These are phyloP conservation scores for Ogataea chonburiensis DNA, from an alignment of 805 yeast species.

Conservation along the genomic window DNA sequence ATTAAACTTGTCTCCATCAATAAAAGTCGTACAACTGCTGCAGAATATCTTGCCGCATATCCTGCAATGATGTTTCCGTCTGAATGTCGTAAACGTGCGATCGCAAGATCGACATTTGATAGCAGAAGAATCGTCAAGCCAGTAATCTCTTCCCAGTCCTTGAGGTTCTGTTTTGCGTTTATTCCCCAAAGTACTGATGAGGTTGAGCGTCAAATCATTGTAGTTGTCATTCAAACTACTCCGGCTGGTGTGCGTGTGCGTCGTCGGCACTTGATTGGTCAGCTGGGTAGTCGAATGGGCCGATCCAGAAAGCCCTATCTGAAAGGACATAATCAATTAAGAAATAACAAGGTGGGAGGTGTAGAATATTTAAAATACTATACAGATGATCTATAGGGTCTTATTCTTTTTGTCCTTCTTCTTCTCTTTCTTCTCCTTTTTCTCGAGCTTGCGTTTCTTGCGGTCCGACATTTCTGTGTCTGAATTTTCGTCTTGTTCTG, in stretches of 20 bases:
- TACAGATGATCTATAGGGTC: constrained; percentile 3
- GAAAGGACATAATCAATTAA: constrained; percentile 8
- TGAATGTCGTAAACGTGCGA: constrained; percentile 73
- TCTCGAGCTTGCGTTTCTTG: constrained; percentile 27
- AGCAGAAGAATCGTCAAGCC: constrained; percentile 96
- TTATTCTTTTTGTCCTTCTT: constrained; percentile 26
- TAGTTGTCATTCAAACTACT: constrained; percentile 16
- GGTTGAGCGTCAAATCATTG: constrained; percentile 25
- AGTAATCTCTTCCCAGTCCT: constrained; percentile 72
- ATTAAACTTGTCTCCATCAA: constrained; percentile 64
- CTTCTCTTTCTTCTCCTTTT: constrained; percentile 22
- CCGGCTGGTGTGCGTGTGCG: constrained; percentile 9
- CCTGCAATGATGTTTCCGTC: constrained; percentile 93
- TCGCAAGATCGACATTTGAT: constrained; percentile 85
- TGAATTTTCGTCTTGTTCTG: constrained; percentile 6
- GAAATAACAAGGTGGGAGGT: constrained; percentile 2
- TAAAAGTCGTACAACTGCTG: constrained; percentile 70
- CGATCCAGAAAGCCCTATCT: constrained; percentile 21
- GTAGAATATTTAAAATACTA: constrained; percentile 1
- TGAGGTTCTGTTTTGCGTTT: constrained; percentile 23
- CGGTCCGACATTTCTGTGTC: constrained; percentile 23
- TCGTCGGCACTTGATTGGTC: constrained; percentile 21
- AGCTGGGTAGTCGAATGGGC: constrained; percentile 28
- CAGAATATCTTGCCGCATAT: constrained; percentile 97
- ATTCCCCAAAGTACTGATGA: constrained; percentile 24